phyloP scores from a whole-genome alignment of 1,284 basidiomycete species.

The Stereum hirsutum region DNA sequence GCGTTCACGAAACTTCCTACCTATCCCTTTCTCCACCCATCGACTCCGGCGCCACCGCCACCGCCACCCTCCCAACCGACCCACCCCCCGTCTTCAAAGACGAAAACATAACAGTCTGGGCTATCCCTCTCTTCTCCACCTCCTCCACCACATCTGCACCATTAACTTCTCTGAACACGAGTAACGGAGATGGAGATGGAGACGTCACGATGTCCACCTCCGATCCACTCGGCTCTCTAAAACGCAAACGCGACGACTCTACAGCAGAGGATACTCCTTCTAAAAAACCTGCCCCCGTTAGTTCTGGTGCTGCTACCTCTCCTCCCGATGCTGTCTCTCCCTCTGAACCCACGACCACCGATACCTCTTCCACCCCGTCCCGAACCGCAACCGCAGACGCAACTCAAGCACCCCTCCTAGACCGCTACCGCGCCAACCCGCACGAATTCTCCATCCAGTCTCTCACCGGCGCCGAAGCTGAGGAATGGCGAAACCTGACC shows the following conservation, averaged over 20 bases:
- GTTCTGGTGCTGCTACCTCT: not conserved
- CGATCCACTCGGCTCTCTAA: constrained; percentile 8
- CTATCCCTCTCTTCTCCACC: constrained; percentile 41
- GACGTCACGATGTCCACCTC: constrained; percentile 1
- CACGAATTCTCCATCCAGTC: constrained; percentile 26
- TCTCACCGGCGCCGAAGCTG: constrained; percentile 30
- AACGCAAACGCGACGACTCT: constrained; percentile 19
- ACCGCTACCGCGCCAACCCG: constrained; percentile 10
- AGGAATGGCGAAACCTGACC: constrained; percentile 41
- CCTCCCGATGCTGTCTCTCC: not conserved
- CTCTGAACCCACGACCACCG: no score
- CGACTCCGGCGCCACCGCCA: no score
- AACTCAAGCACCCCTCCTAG: constrained; percentile 1
- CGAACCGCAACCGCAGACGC: not conserved
- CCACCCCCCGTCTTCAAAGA: constrained; percentile 48
- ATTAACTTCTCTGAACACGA: no score
- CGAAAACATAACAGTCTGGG: constrained; percentile 54
- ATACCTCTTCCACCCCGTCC: no score
- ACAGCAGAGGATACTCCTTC: constrained; percentile 17
- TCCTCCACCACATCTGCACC: not conserved
- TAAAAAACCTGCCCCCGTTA: constrained; percentile 32
- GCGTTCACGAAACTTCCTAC: constrained; percentile 39
- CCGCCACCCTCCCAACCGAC: constrained; percentile 14
- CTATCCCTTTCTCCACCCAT: no score
- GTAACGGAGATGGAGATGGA: not conserved